A percentile compares a stretch with the other conserved stretches of the same genome.
phyloP scores from a whole-genome alignment of 495 filamentous ascomycete species.

The Cairneyella variabilis region DNA sequence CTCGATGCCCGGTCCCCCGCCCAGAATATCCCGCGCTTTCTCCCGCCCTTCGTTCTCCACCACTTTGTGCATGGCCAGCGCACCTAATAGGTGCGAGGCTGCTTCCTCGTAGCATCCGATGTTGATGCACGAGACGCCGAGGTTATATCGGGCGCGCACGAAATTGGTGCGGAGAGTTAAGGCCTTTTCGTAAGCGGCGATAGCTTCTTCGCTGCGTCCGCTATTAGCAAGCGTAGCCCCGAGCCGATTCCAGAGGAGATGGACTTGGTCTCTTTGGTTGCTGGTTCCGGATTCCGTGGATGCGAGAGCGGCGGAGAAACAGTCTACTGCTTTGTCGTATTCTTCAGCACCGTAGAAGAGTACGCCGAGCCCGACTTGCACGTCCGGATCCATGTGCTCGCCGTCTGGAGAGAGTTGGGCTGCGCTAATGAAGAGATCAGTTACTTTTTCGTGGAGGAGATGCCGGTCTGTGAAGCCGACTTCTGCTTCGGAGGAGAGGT shows the following conservation, averaged over 20 bases:
- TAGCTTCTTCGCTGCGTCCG: slow-evolving; percentile 89
- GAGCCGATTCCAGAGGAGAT: slow-evolving; percentile 96
- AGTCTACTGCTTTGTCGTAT: slow-evolving; percentile 98
- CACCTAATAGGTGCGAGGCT: slow-evolving; percentile 89
- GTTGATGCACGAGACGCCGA: slow-evolving; percentile 95
- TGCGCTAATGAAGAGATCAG: slow-evolving; percentile 82
- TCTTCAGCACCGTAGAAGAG: slow-evolving; percentile 98
- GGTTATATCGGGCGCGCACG: slow-evolving; percentile 93
- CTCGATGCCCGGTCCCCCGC: slow-evolving; percentile 27
- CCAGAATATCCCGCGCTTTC: slow-evolving; percentile 76
- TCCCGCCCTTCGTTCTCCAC: slow-evolving; percentile 82
- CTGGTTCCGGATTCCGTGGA: slow-evolving; percentile 71
- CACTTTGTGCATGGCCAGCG: slow-evolving; percentile 93
- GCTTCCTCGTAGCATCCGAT: slow-evolving; percentile 93
- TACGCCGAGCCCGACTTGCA: slow-evolving; percentile 95
- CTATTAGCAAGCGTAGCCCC: slow-evolving; percentile 95
- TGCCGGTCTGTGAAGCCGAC: slow-evolving; percentile 91
- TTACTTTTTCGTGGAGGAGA: slow-evolving; percentile 84
- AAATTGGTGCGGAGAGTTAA: slow-evolving; percentile 89
- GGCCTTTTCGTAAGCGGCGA: slow-evolving; percentile 91
- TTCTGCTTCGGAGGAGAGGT: slow-evolving; percentile 66
- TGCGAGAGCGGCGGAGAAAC: slow-evolving; percentile 86
- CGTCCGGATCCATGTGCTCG: slow-evolving; percentile 91
- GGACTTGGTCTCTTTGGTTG: slow-evolving; percentile 73
- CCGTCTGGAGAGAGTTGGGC: slow-evolving; percentile 76